Percentiles rank a stretch among this genome's conserved stretches.
These are phyloP conservation scores for Phellinidium pouzarii DNA, from an alignment of 1,284 basidiomycete genomes.

Conservation along the genomic window DNA sequence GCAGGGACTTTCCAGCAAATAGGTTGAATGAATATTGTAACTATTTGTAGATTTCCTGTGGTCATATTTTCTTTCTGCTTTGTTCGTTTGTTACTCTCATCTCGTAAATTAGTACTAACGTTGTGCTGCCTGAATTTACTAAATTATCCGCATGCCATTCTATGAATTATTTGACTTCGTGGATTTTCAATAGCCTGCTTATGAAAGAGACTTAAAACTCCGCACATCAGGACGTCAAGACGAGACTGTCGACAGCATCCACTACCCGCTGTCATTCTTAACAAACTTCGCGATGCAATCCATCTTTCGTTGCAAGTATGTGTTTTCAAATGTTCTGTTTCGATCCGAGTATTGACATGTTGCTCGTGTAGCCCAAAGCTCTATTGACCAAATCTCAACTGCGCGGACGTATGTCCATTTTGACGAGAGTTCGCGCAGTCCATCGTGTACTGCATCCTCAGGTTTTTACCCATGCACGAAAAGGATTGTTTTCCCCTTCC, in stretches of 20 bases:
- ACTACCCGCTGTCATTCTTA: background rate
- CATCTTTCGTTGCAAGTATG: background rate
- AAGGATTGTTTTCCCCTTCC: background rate
- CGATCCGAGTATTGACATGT: background rate
- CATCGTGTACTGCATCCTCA: background rate
- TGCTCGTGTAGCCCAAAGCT: background rate
- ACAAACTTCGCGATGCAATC: background rate
- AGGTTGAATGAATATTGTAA: conserved; percentile 19
- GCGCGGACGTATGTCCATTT: conserved; percentile 15
- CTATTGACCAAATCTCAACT: background rate
- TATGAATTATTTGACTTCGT: too few species aligned
- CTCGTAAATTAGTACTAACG: background rate
- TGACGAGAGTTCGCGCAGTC: conserved; percentile 9
- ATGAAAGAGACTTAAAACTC: too few species aligned
- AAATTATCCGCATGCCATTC: too few species aligned
- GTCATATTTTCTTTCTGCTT: background rate
- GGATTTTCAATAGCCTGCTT: too few species aligned
- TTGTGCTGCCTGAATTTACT: background rate
- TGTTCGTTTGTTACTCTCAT: background rate
- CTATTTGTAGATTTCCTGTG: background rate
- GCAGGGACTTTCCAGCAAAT: conserved; percentile 28
- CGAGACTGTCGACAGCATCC: background rate
- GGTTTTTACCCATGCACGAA: background rate
- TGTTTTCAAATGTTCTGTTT: too few species aligned
- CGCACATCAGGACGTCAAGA: too few species aligned